A percentile compares a stretch with the other conserved stretches of the same genome.
phyloP scores from a whole-genome alignment of 352 stramenopile genomes.

The Globisporangium nunn region DNA sequence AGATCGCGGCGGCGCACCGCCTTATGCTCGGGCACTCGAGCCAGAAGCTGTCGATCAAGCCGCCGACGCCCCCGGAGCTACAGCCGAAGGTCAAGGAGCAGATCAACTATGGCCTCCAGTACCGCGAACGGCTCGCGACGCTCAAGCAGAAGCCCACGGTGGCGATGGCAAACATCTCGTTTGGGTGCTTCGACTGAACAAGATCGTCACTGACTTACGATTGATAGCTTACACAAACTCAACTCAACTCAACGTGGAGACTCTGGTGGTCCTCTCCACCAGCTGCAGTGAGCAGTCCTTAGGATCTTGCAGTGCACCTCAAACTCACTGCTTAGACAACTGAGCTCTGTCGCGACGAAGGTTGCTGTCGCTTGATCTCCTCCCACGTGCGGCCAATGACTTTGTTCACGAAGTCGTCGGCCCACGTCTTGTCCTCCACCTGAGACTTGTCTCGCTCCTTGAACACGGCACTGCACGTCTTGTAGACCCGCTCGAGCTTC shows the following conservation, averaged over 20 bases:
- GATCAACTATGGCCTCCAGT: conserved; percentile 70
- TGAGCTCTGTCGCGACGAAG: conserved; percentile 25
- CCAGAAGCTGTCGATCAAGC: conserved; percentile 72
- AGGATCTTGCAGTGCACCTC: no score
- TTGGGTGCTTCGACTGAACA: conserved; percentile 39
- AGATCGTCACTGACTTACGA: background rate
- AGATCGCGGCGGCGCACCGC: conserved; percentile 68
- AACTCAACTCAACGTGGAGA: no score
- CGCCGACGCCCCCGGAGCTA: conserved; percentile 55
- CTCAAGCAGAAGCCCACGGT: conserved; percentile 79
- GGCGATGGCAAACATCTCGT: conserved; percentile 69
- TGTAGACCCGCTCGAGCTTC: conserved; percentile 61
- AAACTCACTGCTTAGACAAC: conserved; percentile 8
- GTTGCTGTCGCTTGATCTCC: conserved; percentile 38
- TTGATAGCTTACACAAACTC: background rate
- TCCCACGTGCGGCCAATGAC: conserved; percentile 59
- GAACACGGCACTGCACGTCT: conserved; percentile 68
- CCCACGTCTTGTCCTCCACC: conserved; percentile 38
- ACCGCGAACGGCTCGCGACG: conserved; percentile 63
- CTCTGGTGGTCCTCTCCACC: no score
- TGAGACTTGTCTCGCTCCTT: conserved; percentile 50
- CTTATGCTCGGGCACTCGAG: conserved; percentile 83
- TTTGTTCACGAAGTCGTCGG: conserved; percentile 48
- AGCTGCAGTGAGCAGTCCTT: no score
- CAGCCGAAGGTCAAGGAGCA: conserved; percentile 36